A percentile compares a stretch with the other conserved stretches of the same genome.
These are phyloP conservation scores for Hansenula sp. DNA, from an alignment of 1,139 yeast species.

Conservation along the genomic window DNA sequence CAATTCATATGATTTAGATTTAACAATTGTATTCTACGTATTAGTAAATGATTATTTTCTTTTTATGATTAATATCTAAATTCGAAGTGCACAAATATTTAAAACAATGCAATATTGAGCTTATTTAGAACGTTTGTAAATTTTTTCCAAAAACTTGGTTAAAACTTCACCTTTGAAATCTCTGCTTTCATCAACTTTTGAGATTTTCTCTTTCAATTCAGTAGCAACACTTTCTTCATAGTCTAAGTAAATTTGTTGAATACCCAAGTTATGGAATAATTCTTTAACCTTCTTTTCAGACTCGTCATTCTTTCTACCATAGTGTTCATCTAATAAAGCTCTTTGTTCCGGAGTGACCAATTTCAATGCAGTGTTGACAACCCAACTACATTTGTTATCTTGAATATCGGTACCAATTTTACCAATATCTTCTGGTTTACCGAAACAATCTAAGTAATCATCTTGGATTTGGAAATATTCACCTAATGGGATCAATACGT, in stretches of 20 bases:
- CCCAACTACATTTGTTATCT: slow-evolving; percentile 99
- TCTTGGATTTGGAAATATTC: slow-evolving; percentile 99
- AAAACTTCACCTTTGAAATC: slow-evolving; percentile 89
- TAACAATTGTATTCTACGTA: too few species aligned
- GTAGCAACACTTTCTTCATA: slow-evolving; percentile 79
- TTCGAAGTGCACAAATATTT: too few species aligned
- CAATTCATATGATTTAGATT: too few species aligned
- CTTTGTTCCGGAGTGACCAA: slow-evolving; percentile 81
- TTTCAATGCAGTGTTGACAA: slow-evolving; percentile 86
- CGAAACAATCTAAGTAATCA: slow-evolving; percentile 94
- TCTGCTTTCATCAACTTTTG: slow-evolving; percentile 75
- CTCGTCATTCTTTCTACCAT: slow-evolving; percentile 75
- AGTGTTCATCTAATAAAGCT: slow-evolving; percentile 73
- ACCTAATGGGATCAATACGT: slow-evolving; percentile 89
- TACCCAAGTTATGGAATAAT: slow-evolving; percentile 68
- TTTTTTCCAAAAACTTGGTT: slow-evolving; percentile 78
- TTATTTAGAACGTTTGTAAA: slow-evolving; percentile 90
- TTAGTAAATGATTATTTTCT: too few species aligned
- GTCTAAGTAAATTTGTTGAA: slow-evolving; percentile 65
- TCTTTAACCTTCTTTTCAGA: slow-evolving; percentile 71
- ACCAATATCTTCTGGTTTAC: slow-evolving; percentile 96
- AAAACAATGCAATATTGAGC: background rate
- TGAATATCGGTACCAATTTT: slow-evolving; percentile 98
- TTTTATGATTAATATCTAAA: too few species aligned
- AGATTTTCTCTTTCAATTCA: slow-evolving; percentile 61